Evolutionary conservation across 2,329 filamentous ascomycete genomes (phyloP).

Genomic region (Chaetomiaceae sp.): DNA sequence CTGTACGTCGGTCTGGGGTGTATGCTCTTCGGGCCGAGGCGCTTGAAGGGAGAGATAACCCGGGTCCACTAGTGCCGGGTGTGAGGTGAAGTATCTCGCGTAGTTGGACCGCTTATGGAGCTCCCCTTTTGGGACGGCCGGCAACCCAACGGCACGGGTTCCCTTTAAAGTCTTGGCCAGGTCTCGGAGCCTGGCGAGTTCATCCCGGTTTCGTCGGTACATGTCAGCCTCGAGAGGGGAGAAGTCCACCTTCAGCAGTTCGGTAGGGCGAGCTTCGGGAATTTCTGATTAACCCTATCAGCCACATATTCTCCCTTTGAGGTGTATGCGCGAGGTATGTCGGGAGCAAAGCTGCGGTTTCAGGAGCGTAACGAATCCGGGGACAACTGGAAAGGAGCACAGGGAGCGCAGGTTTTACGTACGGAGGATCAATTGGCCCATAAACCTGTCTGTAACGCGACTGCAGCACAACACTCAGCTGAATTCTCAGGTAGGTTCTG

Average conservation of each 20-base stretch:
- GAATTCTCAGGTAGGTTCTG: too few species aligned
- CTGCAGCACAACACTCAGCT: not conserved
- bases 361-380: too few species aligned
- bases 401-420: too few species aligned
- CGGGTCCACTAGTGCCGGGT: constrained; percentile 5
- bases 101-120: not conserved
- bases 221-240: not conserved
- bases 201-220: not conserved
- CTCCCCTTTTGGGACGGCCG: not conserved
- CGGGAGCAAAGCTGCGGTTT: too few species aligned
- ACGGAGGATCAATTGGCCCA: constrained; percentile 18
- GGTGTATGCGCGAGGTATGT: too few species aligned
- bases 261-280: not conserved
- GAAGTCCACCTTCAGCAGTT: constrained; percentile 1
- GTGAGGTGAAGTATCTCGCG: constrained; percentile 1
- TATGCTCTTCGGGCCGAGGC: not conserved
- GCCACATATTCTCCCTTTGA: too few species aligned
- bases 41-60: not conserved
- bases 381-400: too few species aligned
- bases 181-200: not conserved
- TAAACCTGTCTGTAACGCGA: not conserved
- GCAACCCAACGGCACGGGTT: not conserved
- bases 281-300: too few species aligned
- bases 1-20: too few species aligned
- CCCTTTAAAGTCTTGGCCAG: not conserved